Base-by-base conservation (phyloP, 257 asterid genomes). In the Coffea canephora region DNA sequence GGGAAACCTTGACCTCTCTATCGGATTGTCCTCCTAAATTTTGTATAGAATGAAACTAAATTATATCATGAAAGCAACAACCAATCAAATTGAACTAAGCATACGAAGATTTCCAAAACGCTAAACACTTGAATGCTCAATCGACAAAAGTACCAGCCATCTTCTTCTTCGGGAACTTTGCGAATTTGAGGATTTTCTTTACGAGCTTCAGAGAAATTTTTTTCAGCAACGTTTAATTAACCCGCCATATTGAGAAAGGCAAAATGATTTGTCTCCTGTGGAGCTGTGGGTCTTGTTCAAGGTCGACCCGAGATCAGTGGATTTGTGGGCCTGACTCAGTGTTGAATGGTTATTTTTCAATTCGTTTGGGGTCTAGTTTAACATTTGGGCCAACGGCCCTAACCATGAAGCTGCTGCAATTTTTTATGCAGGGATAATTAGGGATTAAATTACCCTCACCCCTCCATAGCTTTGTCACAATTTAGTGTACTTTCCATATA, bases 1-100 rank as follows among this genome's bases (percentile, higher is more conserved):
- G 81, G 3, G 97, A 94, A 43, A 96, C 97, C 82, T 88, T 92
- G 67, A 87, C 94, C 82, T 94, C 99, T 85, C 86, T 88, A 77
- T 95, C 97, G 65, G 88, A 54, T 82, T 78, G 94, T 62, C 92
- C 98, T 27, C 97, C 97, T 92, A 79, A 66, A 69, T 54, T 18
- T 8, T 11, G 67, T 9, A 59, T 19, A 21, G 27, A 6, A 45
- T 71, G n/a, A 61, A 76, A n/a, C 65, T 59, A 46, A 4, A 55
- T 46, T n/a, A 12, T 0, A 66, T 16, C 5, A 18, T 18, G 3
- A 1, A 13, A 15, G 59, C 34, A 23, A n/a, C 67, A 61, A 23
- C 13, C 13, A 61, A 61, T 23, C 27, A 54, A 52, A 55, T 13
- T 14, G 23, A 8, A 57, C 19, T 69, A 59, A 75, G 64, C 14